Evolutionary conservation across 345 rosid genomes (phyloP).

Genomic region (Euphorbia lathyris): DNA sequence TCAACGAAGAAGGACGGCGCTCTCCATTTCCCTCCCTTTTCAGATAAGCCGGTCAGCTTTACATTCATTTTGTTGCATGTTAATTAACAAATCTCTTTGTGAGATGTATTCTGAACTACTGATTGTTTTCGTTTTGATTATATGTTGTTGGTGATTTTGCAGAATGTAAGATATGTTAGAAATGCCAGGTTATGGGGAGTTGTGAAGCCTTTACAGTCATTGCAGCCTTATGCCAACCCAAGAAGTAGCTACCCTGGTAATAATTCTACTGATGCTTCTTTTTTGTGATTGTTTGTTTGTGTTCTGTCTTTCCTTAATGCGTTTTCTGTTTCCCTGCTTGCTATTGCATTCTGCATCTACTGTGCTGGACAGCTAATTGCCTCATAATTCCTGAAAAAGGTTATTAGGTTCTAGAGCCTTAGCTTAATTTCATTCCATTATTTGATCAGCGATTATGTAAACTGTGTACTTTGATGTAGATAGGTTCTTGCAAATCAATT

Average conservation of each 20-base stretch:
- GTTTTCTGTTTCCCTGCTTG: neutral
- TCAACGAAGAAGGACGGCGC: conserved; percentile 43
- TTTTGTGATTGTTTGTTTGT: neutral
- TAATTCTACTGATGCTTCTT: conserved; percentile 18
- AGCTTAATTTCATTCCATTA: neutral
- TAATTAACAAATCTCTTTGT: neutral
- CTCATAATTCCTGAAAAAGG: neutral
- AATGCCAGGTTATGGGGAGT: conserved; percentile 76
- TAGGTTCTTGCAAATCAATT: conserved; percentile 2
- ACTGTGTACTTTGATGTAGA: neutral
- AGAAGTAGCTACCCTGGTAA: conserved; percentile 75
- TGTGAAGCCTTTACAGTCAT: conserved; percentile 62
- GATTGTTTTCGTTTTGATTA: conserved; percentile 3
- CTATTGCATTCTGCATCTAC: neutral
- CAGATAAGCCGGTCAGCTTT: conserved; percentile 46
- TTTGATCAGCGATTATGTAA: neutral
- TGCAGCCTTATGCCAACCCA: conserved; percentile 93
- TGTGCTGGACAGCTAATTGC: conserved; percentile 1
- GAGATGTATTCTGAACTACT: neutral
- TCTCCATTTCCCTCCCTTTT: conserved; percentile 36
- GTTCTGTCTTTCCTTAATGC: neutral
- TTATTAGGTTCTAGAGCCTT: neutral
- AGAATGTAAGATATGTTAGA: conserved; percentile 38
- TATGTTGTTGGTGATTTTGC: conserved; percentile 19
- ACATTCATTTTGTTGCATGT: neutral